Evolutionary conservation across 2,329 filamentous ascomycete species (phyloP), one percentile per base, ranked within the genome.

Genomic region (Fusarium sacchari): DNA sequence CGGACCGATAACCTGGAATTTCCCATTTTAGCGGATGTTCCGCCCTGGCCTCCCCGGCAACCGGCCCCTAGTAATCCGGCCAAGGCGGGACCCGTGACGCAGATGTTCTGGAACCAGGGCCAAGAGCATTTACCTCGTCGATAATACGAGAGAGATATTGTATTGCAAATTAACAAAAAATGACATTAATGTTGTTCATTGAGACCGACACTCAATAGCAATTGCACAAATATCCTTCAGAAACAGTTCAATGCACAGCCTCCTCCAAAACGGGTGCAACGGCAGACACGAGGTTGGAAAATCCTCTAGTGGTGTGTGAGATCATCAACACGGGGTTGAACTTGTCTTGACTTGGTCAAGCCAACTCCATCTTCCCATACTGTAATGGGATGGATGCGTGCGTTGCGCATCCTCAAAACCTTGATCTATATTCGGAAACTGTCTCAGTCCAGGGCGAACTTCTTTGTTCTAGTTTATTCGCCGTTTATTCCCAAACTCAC

Each of bases 1-100:
- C 67, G 71, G 74, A 64, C 67, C 74, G 69, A 76, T 63, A 68
- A 67, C 71, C 66, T 65, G 64, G 62, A 67, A 59, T 47, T 61
- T 43, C 63, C 74, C 71, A 65, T 60, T 73, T 71, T 74, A 77
- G 76, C 66, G 70, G 63, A 32, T 67, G 58, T 67, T 61, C 74
- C 73, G 68, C 70, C 74, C 69, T 59, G 57, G 67, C 17, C 65
- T 69, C 65, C 67, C 67, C 67, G 52, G 74, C 69, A 75, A 77
- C 74, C 52, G 63, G 56, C 56, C 60, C 62, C 44, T 58, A 61
- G 52, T 49, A 49, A 42, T 47, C 65, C 58, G 60, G 65, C 56
- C 30, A 59, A 49, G 63, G 60, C 69, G 67, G 69, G 62, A 52
- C 60, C 60, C 49, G 66, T 74, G 67, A 73, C 71, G 70, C 71